Percentiles rank a stretch among this genome's conserved stretches.
Evolutionary conservation across 148 eudicot species (phyloP).

Genomic region (Cornus florida): DNA sequence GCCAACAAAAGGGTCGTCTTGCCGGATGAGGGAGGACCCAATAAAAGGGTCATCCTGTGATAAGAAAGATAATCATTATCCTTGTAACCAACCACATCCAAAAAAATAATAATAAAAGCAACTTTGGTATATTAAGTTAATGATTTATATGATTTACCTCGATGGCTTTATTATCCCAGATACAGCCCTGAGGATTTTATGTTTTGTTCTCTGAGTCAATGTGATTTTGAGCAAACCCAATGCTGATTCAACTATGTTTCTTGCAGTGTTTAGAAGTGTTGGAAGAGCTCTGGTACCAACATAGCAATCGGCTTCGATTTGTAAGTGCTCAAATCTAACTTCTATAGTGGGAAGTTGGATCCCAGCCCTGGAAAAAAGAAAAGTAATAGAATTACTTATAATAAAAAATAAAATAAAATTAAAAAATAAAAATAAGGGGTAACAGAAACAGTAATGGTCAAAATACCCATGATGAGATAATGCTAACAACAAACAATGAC

Average conservation of each 20-base stretch:
- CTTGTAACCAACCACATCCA: not conserved
- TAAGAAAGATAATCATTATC: not conserved
- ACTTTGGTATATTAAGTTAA: not conserved
- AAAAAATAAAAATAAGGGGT: too few relatives aligned
- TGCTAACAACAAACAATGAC: not conserved
- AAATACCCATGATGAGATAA: not conserved
- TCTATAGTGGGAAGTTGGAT: slow-evolving; percentile 23
- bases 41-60: slow-evolving; percentile 23
- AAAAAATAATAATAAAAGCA: not conserved
- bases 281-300: slow-evolving; percentile 26
- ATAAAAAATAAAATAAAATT: too few relatives aligned
- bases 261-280: slow-evolving; percentile 21
- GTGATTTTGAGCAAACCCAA: slow-evolving; percentile 10
- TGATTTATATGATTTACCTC: slow-evolving; percentile 9
- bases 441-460: too few relatives aligned
- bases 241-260: slow-evolving; percentile 14
- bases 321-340: slow-evolving; percentile 17
- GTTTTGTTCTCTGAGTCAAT: slow-evolving; percentile 11
- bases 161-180: slow-evolving; percentile 29
- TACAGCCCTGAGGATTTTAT: slow-evolving; percentile 17
- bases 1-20: slow-evolving; percentile 27
- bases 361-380: slow-evolving; percentile 8
- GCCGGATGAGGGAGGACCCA: slow-evolving; percentile 27
- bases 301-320: slow-evolving; percentile 19
- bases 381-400: not conserved